phyloP scores from a whole-genome alignment of 2,329 filamentous ascomycete genomes.

The Aureobasidium sp. region DNA sequence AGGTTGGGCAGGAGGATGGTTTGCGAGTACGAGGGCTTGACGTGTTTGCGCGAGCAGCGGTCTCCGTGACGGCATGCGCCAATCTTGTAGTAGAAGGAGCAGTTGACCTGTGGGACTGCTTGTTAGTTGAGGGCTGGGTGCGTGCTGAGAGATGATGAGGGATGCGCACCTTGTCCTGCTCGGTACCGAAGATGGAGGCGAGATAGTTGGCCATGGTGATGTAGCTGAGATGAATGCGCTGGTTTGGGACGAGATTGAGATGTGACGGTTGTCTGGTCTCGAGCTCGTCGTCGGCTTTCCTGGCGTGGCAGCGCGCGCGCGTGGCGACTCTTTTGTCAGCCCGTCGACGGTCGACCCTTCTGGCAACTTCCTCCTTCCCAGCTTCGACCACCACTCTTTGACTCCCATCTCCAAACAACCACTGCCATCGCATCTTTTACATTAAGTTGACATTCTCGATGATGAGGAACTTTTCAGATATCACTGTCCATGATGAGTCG shows the following conservation, averaged over 20 bases:
- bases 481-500: too few species aligned
- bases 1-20: conserved; percentile 97
- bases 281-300: conserved; percentile 2
- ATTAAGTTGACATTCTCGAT: too few species aligned
- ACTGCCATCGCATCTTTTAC: not conserved
- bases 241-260: not conserved
- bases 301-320: conserved; percentile 4
- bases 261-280: not conserved
- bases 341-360: conserved; percentile 7
- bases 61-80: conserved; percentile 97
- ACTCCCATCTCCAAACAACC: too few species aligned
- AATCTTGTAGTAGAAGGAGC: conserved; percentile 99
- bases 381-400: too few species aligned
- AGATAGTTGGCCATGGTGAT: conserved; percentile 85
- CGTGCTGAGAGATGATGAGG: not conserved
- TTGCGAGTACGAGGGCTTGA: conserved; percentile 96
- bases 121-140: not conserved
- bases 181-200: conserved; percentile 97
- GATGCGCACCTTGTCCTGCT: conserved; percentile 66
- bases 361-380: not conserved
- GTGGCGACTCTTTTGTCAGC: conserved; percentile 12
- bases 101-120: conserved; percentile 58
- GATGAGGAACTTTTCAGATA: too few species aligned
- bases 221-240: not conserved
- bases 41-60: conserved; percentile 95